Percentiles rank a stretch among this genome's conserved stretches.
Conservation (phyloP, 805 yeast species). For the Candida sanyiensis region DNA sequence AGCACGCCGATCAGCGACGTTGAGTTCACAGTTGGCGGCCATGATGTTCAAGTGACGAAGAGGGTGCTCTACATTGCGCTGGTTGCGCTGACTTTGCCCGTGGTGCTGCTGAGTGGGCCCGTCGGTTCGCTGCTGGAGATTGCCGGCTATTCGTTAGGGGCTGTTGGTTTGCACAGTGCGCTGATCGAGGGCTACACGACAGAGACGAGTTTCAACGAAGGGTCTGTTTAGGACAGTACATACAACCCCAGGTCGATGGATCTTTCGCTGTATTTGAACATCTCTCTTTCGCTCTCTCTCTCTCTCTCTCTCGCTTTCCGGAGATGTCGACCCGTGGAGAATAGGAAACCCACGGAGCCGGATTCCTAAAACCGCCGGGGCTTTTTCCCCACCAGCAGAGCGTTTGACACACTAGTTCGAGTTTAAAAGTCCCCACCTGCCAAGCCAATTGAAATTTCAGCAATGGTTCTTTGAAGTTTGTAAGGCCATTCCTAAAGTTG, state of each 20-base stretch:
- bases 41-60: conserved; percentile 2
- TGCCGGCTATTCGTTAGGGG: conserved; percentile 3
- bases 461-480: too few species aligned
- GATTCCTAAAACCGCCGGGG: neutral
- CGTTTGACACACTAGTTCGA: neutral
- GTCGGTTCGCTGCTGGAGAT: conserved; percentile 5
- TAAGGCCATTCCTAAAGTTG: too few species aligned
- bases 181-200: conserved; percentile 14
- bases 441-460: too few species aligned
- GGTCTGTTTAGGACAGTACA: conserved; percentile 14
- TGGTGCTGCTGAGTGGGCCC: conserved; percentile 4
- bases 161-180: conserved; percentile 8
- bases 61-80: conserved; percentile 2
- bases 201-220: conserved; percentile 19
- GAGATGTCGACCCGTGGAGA: too few species aligned
- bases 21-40: conserved; percentile 2
- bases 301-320: too few species aligned
- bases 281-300: too few species aligned
- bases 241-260: too few species aligned
- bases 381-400: neutral
- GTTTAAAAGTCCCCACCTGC: too few species aligned
- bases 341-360: too few species aligned
- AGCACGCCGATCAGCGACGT: conserved; percentile 2
- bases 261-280: too few species aligned
- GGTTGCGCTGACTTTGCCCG: conserved; percentile 1